Conservation (phyloP, 768 basidiomycete species). For the Leccinum sublutescens region DNA sequence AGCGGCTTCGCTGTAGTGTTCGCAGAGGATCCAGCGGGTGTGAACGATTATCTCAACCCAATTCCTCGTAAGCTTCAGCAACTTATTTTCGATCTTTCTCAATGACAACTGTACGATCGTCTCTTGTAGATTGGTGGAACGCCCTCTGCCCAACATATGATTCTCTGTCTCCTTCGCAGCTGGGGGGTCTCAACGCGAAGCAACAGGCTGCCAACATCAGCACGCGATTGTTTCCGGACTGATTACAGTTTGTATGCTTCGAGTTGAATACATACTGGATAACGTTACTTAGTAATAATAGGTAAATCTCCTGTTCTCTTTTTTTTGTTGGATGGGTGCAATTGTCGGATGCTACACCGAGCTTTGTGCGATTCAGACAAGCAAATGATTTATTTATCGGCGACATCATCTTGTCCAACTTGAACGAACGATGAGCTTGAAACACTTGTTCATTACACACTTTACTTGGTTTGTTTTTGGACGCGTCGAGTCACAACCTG, state of each 20-base stretch:
- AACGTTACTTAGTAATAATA: not conserved
- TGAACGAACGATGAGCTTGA: no score
- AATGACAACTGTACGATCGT: not conserved
- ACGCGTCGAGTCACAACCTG: no score
- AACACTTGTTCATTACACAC: no score
- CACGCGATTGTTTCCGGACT: constrained; percentile 17
- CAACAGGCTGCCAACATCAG: constrained; percentile 23
- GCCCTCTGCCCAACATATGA: constrained; percentile 25
- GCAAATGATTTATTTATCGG: no score
- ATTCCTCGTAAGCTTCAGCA: constrained; percentile 12
- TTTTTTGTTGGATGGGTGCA: not conserved
- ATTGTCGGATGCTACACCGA: not conserved
- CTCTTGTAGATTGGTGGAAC: constrained; percentile 22
- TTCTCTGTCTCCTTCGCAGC: constrained; percentile 17
- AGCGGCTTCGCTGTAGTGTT: constrained; percentile 30
- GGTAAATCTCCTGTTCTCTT: not conserved
- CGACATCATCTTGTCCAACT: no score
- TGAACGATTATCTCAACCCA: constrained; percentile 7
- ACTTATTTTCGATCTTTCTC: not conserved
- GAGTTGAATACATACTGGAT: not conserved
- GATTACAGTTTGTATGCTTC: not conserved
- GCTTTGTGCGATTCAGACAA: no score
- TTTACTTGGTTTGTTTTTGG: not conserved
- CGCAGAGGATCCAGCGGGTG: constrained; percentile 24
- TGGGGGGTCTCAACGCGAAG: constrained; percentile 18